These are phyloP conservation scores for Hanseniaspora lachancei DNA, from an alignment of 805 yeast species.

Conservation along the genomic window DNA sequence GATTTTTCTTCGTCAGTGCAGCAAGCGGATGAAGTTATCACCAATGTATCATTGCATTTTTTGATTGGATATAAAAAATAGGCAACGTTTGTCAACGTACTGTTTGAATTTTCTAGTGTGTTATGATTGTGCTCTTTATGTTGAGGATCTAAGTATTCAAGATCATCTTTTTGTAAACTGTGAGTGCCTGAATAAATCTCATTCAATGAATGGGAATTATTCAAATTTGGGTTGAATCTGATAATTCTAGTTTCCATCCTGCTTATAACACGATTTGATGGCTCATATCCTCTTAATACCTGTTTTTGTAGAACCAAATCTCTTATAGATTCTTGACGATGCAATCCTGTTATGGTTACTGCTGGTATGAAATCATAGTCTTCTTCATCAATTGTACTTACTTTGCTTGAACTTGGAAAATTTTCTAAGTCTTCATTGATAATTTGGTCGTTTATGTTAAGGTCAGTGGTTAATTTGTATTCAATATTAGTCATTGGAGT, in stretches of 20 bases:
- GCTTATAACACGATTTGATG: background rate
- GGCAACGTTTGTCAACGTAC: background rate
- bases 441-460: background rate
- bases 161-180: background rate
- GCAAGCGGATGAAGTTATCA: background rate
- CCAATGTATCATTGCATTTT: background rate
- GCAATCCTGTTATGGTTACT: background rate
- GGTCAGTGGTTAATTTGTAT: background rate
- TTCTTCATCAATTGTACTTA: background rate
- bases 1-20: background rate
- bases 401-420: background rate
- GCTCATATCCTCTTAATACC: background rate
- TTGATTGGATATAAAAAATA: background rate
- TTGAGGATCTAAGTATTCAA: background rate
- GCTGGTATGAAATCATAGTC: background rate
- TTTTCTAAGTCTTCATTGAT: background rate
- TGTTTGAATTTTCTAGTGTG: background rate
- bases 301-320: background rate
- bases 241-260: background rate
- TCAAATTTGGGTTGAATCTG: background rate
- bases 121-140: background rate
- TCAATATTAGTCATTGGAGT: background rate
- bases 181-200: background rate
- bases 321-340: background rate
- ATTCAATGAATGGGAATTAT: background rate